phyloP scores from a whole-genome alignment of 2,329 filamentous ascomycete species.

The Penicillium hordei region DNA sequence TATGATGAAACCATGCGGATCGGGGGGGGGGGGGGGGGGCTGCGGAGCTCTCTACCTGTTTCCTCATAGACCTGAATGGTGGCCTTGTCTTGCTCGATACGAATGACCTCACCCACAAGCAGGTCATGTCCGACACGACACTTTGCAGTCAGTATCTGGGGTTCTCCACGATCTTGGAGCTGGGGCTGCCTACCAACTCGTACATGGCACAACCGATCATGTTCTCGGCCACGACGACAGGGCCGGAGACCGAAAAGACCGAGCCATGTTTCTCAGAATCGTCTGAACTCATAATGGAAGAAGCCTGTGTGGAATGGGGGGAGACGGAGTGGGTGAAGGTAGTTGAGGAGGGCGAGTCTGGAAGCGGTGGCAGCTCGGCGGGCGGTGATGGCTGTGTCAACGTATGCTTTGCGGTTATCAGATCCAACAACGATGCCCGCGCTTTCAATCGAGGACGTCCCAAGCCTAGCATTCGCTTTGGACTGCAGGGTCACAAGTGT shows the following conservation, averaged over 20 bases:
- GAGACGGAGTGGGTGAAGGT: conserved; percentile 33
- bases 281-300: conserved; percentile 46
- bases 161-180: conserved; percentile 5
- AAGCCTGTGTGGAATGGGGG: conserved; percentile 27
- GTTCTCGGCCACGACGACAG: conserved; percentile 94
- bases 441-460: conserved; percentile 57
- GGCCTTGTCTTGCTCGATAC: conserved; percentile 91
- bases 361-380: conserved; percentile 46
- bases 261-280: conserved; percentile 58
- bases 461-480: conserved; percentile 56
- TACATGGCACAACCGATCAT: conserved; percentile 99
- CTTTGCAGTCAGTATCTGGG: conserved; percentile 44
- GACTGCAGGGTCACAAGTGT: not conserved
- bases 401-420: conserved; percentile 44
- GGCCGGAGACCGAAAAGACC: conserved; percentile 74
- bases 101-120: conserved; percentile 95
- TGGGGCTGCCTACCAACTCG: conserved; percentile 70
- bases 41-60: conserved; percentile 63
- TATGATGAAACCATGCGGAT: conserved; percentile 10
- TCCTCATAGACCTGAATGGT: conserved; percentile 99
- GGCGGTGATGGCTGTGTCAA: conserved; percentile 38
- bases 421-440: conserved; percentile 63
- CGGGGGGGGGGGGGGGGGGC: conserved; percentile 3
- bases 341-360: conserved; percentile 44
- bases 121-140: conserved; percentile 89